Percentiles rank a stretch among this genome's conserved stretches.
These are phyloP conservation scores for Vicia villosa DNA, from an alignment of 306 rosid species.

Conservation along the genomic window DNA sequence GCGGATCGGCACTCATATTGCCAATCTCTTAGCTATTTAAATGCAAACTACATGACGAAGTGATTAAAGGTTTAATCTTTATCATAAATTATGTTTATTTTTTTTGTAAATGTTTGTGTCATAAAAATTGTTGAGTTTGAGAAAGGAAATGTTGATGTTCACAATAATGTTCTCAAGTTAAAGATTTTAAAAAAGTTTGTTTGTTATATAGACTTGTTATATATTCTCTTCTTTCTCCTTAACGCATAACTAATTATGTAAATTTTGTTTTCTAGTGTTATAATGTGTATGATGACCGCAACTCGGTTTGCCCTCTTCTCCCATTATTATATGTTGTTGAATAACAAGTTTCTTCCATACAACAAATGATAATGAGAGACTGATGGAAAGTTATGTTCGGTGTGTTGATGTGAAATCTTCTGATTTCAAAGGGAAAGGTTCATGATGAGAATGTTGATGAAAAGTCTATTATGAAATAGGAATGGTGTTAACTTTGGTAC, in stretches of 20 bases:
- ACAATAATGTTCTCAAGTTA: slow-evolving; percentile 94
- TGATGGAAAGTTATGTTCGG: slow-evolving; percentile 1
- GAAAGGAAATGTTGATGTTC: slow-evolving; percentile 81
- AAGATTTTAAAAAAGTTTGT: background rate
- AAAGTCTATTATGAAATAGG: background rate
- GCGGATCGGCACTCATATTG: slow-evolving; percentile 99
- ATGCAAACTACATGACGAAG: slow-evolving; percentile 98
- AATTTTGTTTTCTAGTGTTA: slow-evolving; percentile 27
- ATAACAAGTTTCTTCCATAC: too few relatives aligned
- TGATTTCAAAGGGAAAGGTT: slow-evolving; percentile 9
- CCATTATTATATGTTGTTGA: slow-evolving; percentile 69
- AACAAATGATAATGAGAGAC: too few relatives aligned
- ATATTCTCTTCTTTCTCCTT: too few relatives aligned
- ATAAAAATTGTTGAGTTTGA: slow-evolving; percentile 64
- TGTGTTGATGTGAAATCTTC: slow-evolving; percentile 15
- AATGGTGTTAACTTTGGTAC: background rate
- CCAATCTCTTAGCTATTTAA: slow-evolving; percentile 96
- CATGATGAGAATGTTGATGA: slow-evolving; percentile 15
- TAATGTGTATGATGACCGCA: slow-evolving; percentile 94
- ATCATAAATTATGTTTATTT: slow-evolving; percentile 16
- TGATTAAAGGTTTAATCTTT: slow-evolving; percentile 74
- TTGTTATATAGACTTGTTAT: too few relatives aligned
- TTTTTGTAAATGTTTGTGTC: background rate
- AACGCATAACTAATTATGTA: too few relatives aligned
- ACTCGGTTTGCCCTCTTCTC: slow-evolving; percentile 90